phyloP scores from a whole-genome alignment of 2,329 filamentous ascomycete genomes.

The Botrytis deweyae region DNA sequence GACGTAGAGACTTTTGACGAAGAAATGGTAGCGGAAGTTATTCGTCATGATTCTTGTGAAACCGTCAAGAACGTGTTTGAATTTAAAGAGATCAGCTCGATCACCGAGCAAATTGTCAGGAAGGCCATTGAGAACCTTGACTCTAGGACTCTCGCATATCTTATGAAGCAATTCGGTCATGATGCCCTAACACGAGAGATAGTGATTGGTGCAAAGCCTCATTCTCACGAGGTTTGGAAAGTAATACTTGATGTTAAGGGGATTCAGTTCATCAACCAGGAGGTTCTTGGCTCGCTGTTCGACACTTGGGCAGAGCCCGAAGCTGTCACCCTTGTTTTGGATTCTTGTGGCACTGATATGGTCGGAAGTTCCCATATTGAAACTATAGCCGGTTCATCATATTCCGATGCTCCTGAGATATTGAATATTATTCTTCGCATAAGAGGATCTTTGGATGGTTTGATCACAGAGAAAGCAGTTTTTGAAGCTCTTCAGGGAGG shows the following conservation, averaged over 20 bases:
- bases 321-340: background rate
- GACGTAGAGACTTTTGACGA: background rate
- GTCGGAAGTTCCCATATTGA: background rate
- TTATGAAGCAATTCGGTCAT: background rate
- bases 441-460: background rate
- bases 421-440: background rate
- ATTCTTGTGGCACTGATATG: background rate
- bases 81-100: background rate
- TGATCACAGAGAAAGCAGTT: background rate
- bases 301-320: too few species aligned
- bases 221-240: background rate
- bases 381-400: background rate
- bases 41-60: background rate
- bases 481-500: background rate
- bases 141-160: background rate
- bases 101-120: background rate
- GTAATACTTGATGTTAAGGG: background rate
- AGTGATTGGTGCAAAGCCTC: background rate
- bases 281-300: background rate
- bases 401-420: background rate
- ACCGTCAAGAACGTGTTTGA: background rate
- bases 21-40: background rate
- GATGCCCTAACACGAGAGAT: background rate
- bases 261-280: background rate
- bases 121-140: background rate